These are phyloP conservation scores for Escallonia rubra DNA, from an alignment of 129 eudicot species.

Conservation along the genomic window DNA sequence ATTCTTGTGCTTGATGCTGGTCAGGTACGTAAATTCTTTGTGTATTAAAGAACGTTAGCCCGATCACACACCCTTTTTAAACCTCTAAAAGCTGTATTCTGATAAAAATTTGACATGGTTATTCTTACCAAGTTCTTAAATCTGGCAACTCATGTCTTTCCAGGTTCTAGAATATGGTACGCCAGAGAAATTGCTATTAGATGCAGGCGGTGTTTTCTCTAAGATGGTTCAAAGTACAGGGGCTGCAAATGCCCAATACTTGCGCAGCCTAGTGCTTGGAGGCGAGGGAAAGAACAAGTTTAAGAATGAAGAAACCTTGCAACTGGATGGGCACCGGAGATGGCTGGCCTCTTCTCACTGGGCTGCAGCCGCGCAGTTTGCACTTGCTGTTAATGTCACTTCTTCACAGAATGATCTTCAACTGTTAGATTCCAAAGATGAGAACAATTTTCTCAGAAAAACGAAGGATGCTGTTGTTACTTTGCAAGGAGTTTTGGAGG, in stretches of 20 bases:
- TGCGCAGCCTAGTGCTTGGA: conserved; percentile 55
- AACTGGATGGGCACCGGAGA: conserved; percentile 47
- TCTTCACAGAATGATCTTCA: conserved; percentile 67
- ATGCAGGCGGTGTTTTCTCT: conserved; percentile 62
- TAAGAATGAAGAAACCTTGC: conserved; percentile 29
- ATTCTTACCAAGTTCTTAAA: background rate
- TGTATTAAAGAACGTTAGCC: too few species aligned
- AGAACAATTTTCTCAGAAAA: conserved; percentile 46
- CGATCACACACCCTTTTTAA: too few species aligned
- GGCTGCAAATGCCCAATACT: conserved; percentile 81
- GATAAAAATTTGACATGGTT: too few species aligned
- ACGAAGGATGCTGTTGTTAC: conserved; percentile 82
- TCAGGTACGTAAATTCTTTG: conserved; percentile 36
- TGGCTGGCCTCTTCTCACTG: conserved; percentile 78
- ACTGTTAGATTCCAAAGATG: conserved; percentile 42
- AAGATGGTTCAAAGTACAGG: conserved; percentile 98
- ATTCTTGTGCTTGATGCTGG: conserved; percentile 92
- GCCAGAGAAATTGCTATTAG: conserved; percentile 54
- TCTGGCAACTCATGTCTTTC: background rate
- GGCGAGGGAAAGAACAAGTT: conserved; percentile 29
- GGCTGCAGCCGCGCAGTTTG: conserved; percentile 85
- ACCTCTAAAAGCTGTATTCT: too few species aligned
- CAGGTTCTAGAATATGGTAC: conserved; percentile 86
- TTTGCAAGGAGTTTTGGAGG: conserved; percentile 71
- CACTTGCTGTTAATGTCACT: conserved; percentile 54